phyloP scores from a whole-genome alignment of 2,329 filamentous ascomycete species.

The Fusarium compactum region DNA sequence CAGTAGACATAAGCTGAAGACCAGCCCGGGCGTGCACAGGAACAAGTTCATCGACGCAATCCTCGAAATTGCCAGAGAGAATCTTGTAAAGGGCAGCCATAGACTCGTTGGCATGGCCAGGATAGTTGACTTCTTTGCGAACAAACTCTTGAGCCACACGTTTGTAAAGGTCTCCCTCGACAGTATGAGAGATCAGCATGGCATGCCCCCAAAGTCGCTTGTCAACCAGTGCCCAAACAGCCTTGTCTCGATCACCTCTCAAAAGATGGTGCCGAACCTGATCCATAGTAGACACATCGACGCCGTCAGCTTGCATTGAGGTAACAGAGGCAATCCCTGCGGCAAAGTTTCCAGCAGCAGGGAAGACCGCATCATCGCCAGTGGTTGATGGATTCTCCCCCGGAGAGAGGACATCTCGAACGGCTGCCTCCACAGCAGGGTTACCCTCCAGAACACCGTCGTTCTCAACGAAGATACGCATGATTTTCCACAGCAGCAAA shows the following conservation, averaged over 20 bases:
- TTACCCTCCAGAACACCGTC: slow-evolving; percentile 86
- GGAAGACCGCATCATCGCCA: slow-evolving; percentile 45
- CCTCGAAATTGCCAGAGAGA: slow-evolving; percentile 92
- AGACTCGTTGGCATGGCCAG: slow-evolving; percentile 84
- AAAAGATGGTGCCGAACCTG: slow-evolving; percentile 80
- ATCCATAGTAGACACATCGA: slow-evolving; percentile 77
- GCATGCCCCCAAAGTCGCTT: slow-evolving; percentile 97
- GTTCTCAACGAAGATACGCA: slow-evolving; percentile 84
- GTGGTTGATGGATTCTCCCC: slow-evolving; percentile 50
- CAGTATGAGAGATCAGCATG: slow-evolving; percentile 82
- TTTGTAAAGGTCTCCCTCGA: slow-evolving; percentile 88
- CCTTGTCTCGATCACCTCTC: slow-evolving; percentile 86
- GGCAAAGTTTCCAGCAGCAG: slow-evolving; percentile 42
- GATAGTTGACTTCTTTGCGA: slow-evolving; percentile 89
- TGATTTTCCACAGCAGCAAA: slow-evolving; percentile 86
- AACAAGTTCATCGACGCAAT: slow-evolving; percentile 95
- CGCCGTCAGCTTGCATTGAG: slow-evolving; percentile 70
- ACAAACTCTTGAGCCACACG: slow-evolving; percentile 96
- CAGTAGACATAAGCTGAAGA: slow-evolving; percentile 88
- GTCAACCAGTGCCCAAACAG: slow-evolving; percentile 93
- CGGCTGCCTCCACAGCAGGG: slow-evolving; percentile 76
- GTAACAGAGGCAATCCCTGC: slow-evolving; percentile 47
- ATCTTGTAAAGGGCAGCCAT: slow-evolving; percentile 93
- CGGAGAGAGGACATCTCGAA: slow-evolving; percentile 80
- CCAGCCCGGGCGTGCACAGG: slow-evolving; percentile 92